phyloP scores from a whole-genome alignment of 495 filamentous ascomycete genomes.

The Cercophora samala region DNA sequence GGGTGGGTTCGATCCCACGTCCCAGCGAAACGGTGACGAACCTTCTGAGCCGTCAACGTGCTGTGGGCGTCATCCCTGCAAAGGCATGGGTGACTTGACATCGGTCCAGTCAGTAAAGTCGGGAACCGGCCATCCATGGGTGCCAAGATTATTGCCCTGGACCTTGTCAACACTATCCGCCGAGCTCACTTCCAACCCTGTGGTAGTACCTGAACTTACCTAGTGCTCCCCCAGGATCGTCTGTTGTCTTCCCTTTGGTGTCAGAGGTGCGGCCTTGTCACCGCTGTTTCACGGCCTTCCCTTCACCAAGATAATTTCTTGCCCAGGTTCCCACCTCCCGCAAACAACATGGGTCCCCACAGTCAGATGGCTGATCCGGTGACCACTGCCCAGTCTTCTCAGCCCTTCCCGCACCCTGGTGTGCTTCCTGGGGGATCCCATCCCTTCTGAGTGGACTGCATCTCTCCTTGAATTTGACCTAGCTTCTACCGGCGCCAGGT shows the following conservation, averaged over 20 bases:
- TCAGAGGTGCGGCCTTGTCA: conserved; percentile 29
- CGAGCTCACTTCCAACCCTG: conserved; percentile 28
- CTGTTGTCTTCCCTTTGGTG: conserved; percentile 23
- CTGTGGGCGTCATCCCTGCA: conserved; percentile 23
- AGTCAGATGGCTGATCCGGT: conserved; percentile 39
- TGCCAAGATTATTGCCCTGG: conserved; percentile 24
- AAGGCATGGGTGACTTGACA: conserved; percentile 24
- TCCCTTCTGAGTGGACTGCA: conserved; percentile 20
- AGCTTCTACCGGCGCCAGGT: not conserved
- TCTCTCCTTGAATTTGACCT: conserved; percentile 2
- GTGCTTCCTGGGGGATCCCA: conserved; percentile 18
- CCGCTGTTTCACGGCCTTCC: conserved; percentile 35
- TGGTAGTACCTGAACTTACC: conserved; percentile 32
- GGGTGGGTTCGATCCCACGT: conserved; percentile 16
- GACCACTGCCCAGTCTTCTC: conserved; percentile 34
- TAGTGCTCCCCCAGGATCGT: conserved; percentile 31
- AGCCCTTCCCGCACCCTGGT: conserved; percentile 32
- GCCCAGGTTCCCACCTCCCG: conserved; percentile 22
- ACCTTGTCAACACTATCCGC: conserved; percentile 22
- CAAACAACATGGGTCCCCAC: conserved; percentile 31
- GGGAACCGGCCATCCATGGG: conserved; percentile 18
- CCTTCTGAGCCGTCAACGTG: conserved; percentile 17
- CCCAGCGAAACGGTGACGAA: conserved; percentile 29
- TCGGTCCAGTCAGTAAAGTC: conserved; percentile 18
- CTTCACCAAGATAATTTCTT: conserved; percentile 26